A percentile compares a stretch with the other conserved stretches of the same genome.
Conservation (phyloP, 148 eudicot genomes). For the Dianthus caryophyllus region DNA sequence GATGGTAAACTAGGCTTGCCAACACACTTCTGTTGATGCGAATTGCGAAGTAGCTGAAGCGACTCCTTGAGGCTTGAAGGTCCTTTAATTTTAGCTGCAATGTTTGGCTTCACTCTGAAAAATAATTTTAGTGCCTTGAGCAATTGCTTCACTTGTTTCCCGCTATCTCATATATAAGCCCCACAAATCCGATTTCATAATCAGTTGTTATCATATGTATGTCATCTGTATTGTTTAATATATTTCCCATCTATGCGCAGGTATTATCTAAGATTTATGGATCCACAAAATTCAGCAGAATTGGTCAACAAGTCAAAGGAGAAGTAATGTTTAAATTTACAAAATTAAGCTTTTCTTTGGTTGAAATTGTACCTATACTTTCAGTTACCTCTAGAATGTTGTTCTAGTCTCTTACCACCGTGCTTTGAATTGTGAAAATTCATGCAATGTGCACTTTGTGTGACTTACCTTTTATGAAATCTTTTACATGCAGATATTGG, state of each 20-base stretch:
- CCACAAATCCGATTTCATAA: not conserved
- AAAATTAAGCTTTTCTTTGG: not conserved
- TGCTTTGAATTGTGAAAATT: slow-evolving; percentile 5
- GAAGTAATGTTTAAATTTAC: slow-evolving; percentile 36
- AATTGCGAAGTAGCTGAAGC: not conserved
- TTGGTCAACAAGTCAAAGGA: slow-evolving; percentile 82
- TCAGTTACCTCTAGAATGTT: too few relatives aligned
- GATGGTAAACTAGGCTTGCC: not conserved
- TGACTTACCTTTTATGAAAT: slow-evolving; percentile 6
- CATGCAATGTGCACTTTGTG: slow-evolving; percentile 1
- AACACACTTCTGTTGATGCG: not conserved
- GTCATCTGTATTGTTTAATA: not conserved
- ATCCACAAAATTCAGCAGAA: slow-evolving; percentile 69
- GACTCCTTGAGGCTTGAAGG: too few relatives aligned
- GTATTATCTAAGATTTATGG: slow-evolving; percentile 98
- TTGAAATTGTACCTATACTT: not conserved
- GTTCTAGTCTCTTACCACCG: not conserved
- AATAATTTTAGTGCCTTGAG: not conserved
- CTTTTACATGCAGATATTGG: slow-evolving; percentile 68
- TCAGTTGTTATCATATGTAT: not conserved
- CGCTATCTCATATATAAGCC: not conserved
- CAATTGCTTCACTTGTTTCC: not conserved
- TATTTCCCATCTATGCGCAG: slow-evolving; percentile 37
- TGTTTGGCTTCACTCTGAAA: not conserved
- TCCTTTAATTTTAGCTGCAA: too few relatives aligned